Evolutionary conservation across 2,329 filamentous ascomycete species (phyloP), one percentile per base, ranked within the genome.

Genomic region (Capronia coronata): DNA sequence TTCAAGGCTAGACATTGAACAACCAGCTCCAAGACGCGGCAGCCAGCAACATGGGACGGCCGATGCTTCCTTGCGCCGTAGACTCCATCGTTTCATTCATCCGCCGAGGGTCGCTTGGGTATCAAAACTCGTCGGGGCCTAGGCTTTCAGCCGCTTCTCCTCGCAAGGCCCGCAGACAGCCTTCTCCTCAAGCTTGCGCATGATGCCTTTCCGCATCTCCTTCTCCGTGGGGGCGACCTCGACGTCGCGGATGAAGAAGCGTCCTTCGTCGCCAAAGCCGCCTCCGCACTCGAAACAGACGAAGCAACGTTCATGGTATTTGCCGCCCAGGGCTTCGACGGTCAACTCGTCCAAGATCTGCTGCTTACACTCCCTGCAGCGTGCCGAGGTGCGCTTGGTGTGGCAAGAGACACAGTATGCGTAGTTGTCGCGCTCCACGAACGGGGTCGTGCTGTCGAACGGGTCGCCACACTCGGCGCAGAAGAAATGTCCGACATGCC

Each of bases 401-500:
- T 97, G 91, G 65, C 93, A 98, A 18, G 78, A 78, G 40, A 97
- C 80, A 68, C 93, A 98, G 90, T 93, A 98, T 3, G 93, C 93
- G 67, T 94, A 97, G 8, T 91, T 91, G 59, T 97, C 91, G 69
- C 95, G 95, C 66, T 98, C 93, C 48, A 98, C 87, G 65, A 98
- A 98, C 0, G 93, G 91, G 8, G 75, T 83, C 2, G 65, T 67
- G 0, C 72, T 68, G 55, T 77, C 75, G 58, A 84, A 84, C 1
- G 80, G 80, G 71, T 98, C 91, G 59, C 93, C 93, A 65, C 93
- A 98, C 74, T 98, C 89, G 35, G 93, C 93, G 65, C 93, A 98
- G 77, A 98, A 98, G 72, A 98, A 98, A 70, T 98, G 93, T 0
- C 93, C 93, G 46, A 87, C 86, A 67, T 98, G 93, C 87, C 88